These are phyloP conservation scores for Cyberlindnera lachancei DNA, from an alignment of 805 yeast species.

Conservation along the genomic window DNA sequence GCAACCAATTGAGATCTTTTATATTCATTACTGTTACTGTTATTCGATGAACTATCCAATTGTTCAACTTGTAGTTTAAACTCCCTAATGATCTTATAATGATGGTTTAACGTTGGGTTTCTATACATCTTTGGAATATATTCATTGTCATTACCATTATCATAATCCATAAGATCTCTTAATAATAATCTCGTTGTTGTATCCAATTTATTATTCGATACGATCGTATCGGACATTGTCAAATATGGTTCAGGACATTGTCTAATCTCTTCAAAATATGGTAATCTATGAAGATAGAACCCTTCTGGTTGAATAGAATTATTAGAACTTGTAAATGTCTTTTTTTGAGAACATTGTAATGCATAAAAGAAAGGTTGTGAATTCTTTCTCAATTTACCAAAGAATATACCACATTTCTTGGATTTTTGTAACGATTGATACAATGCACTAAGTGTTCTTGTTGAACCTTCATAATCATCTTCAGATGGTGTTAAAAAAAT, in stretches of 20 bases:
- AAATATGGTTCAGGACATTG: constrained; percentile 41
- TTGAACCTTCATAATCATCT: constrained; percentile 52
- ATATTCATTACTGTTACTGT: constrained; percentile 1
- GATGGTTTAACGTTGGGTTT: constrained; percentile 65
- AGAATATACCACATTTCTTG: constrained; percentile 56
- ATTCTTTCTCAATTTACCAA: constrained; percentile 54
- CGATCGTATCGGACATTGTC: constrained; percentile 4
- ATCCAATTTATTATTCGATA: constrained; percentile 7
- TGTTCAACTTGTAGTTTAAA: constrained; percentile 51
- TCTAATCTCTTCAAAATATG: constrained; percentile 72
- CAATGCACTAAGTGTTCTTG: constrained; percentile 57
- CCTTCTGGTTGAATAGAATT: constrained; percentile 43
- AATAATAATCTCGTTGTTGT: constrained; percentile 19
- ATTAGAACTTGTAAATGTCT: constrained; percentile 1
- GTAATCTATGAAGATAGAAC: constrained; percentile 57
- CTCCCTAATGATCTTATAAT: constrained; percentile 56
- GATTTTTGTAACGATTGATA: constrained; percentile 49
- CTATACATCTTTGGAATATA: constrained; percentile 51
- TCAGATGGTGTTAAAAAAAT: constrained; percentile 63
- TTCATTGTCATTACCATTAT: constrained; percentile 35
- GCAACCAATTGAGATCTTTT: constrained; percentile 11
- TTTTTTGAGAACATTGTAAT: constrained; percentile 43
- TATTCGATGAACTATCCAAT: constrained; percentile 3
- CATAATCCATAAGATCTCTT: constrained; percentile 28
- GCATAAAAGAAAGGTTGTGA: constrained; percentile 53